Evolutionary conservation across 2,329 filamentous ascomycete genomes (phyloP).

Genomic region (Sarocladium brachiariae): DNA sequence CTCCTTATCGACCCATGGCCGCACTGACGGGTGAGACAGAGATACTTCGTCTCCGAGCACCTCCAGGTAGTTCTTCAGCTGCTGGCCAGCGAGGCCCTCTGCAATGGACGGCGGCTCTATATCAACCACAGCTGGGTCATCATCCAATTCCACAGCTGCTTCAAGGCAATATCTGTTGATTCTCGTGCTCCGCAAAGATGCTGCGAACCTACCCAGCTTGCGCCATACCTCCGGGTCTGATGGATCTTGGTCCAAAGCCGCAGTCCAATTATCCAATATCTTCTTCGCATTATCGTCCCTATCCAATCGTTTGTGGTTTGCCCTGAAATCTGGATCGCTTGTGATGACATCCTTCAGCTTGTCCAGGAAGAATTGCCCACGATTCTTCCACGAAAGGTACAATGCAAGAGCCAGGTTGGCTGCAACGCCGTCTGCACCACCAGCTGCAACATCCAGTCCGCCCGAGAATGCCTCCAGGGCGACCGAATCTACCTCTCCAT

Average conservation of each 20-base stretch:
- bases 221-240: constrained; percentile 63
- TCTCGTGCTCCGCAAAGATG: constrained; percentile 49
- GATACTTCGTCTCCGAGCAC: constrained; percentile 49
- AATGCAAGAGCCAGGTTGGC: constrained; percentile 83
- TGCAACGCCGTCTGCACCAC: constrained; percentile 64
- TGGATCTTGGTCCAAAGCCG: constrained; percentile 57
- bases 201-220: constrained; percentile 49
- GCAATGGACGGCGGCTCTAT: constrained; percentile 57
- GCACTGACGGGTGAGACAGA: constrained; percentile 54
- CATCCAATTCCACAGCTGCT: constrained; percentile 59
- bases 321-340: constrained; percentile 46
- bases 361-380: constrained; percentile 88
- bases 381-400: constrained; percentile 91
- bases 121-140: constrained; percentile 56
- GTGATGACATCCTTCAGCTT: constrained; percentile 26
- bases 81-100: constrained; percentile 56
- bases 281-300: constrained; percentile 29
- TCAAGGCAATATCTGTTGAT: constrained; percentile 58
- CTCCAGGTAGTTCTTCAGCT: constrained; percentile 49
- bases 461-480: constrained; percentile 41
- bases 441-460: constrained; percentile 48
- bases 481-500: constrained; percentile 32
- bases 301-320: constrained; percentile 21
- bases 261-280: constrained; percentile 50
- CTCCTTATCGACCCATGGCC: constrained; percentile 44